Percentiles rank a stretch among this genome's conserved stretches.
phyloP scores from a whole-genome alignment of 768 basidiomycete genomes.

The Termitomyces heimii region DNA sequence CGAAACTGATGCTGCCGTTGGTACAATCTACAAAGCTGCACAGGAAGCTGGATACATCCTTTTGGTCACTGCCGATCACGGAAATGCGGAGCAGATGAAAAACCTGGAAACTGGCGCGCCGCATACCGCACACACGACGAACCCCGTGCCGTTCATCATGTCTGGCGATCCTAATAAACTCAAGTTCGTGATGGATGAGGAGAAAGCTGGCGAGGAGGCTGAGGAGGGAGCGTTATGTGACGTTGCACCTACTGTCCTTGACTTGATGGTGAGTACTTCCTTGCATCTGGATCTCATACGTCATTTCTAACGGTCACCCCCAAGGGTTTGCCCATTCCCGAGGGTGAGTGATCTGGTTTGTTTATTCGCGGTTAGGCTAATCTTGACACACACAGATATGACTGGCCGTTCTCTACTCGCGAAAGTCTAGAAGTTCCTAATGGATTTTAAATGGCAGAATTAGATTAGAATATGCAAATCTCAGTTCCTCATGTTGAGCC shows the following conservation, averaged over 20 bases:
- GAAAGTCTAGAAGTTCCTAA: slow-evolving; percentile 3
- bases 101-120: slow-evolving; percentile 79
- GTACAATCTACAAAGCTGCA: slow-evolving; percentile 81
- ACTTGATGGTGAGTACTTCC: slow-evolving; percentile 37
- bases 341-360: slow-evolving; percentile 39
- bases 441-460: neutral
- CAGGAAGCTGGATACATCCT: slow-evolving; percentile 83
- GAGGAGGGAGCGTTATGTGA: slow-evolving; percentile 81
- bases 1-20: slow-evolving; percentile 87
- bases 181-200: slow-evolving; percentile 45
- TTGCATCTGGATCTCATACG: neutral
- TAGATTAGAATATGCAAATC: neutral
- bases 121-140: slow-evolving; percentile 90
- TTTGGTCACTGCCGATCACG: slow-evolving; percentile 88
- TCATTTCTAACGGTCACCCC: neutral
- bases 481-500: too few species aligned
- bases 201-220: slow-evolving; percentile 37
- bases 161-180: slow-evolving; percentile 56
- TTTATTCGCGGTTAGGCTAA: slow-evolving; percentile 5
- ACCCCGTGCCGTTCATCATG: slow-evolving; percentile 88
- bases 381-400: slow-evolving; percentile 37
- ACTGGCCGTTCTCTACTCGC: slow-evolving; percentile 50
- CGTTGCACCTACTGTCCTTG: slow-evolving; percentile 86
- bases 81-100: slow-evolving; percentile 94
- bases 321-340: slow-evolving; percentile 57